A percentile compares a stretch with the other conserved stretches of the same genome.
phyloP scores from a whole-genome alignment of 169 alveolate genomes.

The Plasmodium cynomolgi region DNA sequence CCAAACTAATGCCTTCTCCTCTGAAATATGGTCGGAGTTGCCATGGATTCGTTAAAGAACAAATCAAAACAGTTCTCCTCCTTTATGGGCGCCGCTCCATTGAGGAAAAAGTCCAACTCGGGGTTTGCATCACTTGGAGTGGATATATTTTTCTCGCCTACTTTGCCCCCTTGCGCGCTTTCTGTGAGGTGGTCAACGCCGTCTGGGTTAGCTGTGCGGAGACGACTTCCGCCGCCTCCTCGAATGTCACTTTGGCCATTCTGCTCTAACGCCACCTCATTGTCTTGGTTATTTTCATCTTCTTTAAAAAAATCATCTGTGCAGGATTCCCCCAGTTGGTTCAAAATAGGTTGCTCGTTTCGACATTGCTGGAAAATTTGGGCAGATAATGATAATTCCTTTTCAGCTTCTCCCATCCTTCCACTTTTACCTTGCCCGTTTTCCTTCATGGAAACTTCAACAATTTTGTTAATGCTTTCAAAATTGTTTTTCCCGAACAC shows the following conservation, averaged over 20 bases:
- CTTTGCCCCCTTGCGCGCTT: not conserved
- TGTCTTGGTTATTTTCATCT: not conserved
- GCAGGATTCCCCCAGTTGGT: not conserved
- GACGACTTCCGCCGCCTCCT: not conserved
- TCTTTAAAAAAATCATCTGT: conserved; percentile 43
- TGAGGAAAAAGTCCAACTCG: conserved; percentile 1
- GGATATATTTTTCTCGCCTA: not conserved
- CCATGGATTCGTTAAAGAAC: conserved; percentile 53
- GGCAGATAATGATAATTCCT: not conserved
- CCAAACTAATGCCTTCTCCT: not conserved
- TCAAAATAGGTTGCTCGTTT: not conserved
- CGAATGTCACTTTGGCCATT: conserved; percentile 1
- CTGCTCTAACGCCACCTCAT: not conserved
- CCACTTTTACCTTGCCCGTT: not conserved
- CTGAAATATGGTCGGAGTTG: conserved; percentile 70
- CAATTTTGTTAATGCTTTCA: conserved; percentile 38
- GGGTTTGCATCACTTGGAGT: not conserved
- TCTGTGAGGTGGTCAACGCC: not conserved
- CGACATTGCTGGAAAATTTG: not conserved
- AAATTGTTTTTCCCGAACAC: conserved; percentile 38
- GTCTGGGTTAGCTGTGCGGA: not conserved
- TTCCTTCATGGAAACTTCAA: conserved; percentile 12
- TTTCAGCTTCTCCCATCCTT: not conserved
- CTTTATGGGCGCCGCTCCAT: conserved; percentile 26
- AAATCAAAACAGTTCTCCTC: conserved; percentile 63